A percentile compares a stretch with the other conserved stretches of the same genome.
Evolutionary conservation across 352 stramenopile species (phyloP).

Genomic region (Globisporangium radiosum): DNA sequence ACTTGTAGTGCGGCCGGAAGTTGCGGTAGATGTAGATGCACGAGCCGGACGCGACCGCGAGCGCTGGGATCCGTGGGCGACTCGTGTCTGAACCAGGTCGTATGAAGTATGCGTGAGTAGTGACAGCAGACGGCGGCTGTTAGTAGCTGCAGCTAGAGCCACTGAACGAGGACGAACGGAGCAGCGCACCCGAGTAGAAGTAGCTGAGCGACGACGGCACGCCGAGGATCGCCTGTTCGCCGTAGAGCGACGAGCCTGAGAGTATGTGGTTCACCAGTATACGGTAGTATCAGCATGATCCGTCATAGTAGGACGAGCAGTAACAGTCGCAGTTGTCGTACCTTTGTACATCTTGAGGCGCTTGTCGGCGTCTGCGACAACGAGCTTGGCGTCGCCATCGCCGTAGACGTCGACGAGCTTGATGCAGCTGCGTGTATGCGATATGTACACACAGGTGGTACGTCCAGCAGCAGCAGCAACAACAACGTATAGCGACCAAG

Average conservation of each 20-base stretch:
- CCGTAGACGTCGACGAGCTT: slow-evolving; percentile 78
- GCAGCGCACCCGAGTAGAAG: slow-evolving; percentile 60
- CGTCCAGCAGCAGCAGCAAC: not conserved
- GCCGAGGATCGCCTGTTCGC: slow-evolving; percentile 76
- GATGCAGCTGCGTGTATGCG: slow-evolving; percentile 34
- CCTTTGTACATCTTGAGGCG: slow-evolving; percentile 88
- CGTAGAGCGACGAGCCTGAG: slow-evolving; percentile 62
- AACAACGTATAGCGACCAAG: not conserved
- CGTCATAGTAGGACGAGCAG: too few relatives aligned
- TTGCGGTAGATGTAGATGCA: slow-evolving; percentile 91
- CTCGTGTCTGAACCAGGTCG: slow-evolving; percentile 30
- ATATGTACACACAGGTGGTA: too few relatives aligned
- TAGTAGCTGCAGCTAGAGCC: too few relatives aligned
- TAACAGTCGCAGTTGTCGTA: slow-evolving; percentile 1
- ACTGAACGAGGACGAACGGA: not conserved
- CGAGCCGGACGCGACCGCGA: slow-evolving; percentile 80
- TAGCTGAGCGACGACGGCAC: slow-evolving; percentile 59
- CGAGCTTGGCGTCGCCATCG: slow-evolving; percentile 75
- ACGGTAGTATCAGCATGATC: too few relatives aligned
- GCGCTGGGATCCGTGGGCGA: slow-evolving; percentile 65
- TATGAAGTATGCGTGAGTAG: not conserved
- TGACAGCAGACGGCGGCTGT: too few relatives aligned
- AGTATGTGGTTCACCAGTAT: too few relatives aligned
- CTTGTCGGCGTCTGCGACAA: slow-evolving; percentile 74
- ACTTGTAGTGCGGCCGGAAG: slow-evolving; percentile 89